A percentile compares a stretch with the other conserved stretches of the same genome.
Evolutionary conservation across 306 rosid genomes (phyloP).

Genomic region (Phaseolus lunatus): DNA sequence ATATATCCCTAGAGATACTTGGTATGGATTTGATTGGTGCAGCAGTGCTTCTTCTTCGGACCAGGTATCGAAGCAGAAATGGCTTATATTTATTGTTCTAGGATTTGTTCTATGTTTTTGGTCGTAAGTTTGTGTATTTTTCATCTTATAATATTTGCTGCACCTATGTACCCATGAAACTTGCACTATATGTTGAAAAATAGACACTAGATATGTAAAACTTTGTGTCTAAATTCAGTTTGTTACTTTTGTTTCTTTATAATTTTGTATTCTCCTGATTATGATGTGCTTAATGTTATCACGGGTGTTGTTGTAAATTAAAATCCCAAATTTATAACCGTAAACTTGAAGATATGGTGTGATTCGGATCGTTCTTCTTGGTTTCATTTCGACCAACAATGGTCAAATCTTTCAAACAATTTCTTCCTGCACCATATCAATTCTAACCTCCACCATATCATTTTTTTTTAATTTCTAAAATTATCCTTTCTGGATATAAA

Average conservation of each 20-base stretch:
- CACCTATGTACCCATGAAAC: conserved; percentile 29
- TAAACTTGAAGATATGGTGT: conserved; percentile 5
- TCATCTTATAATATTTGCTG: neutral
- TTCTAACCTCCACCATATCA: no score
- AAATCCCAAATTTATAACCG: neutral
- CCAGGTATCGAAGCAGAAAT: conserved; percentile 38
- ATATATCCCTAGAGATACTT: conserved; percentile 66
- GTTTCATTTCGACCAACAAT: conserved; percentile 6
- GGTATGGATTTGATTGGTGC: conserved; percentile 88
- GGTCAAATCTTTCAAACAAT: conserved; percentile 8
- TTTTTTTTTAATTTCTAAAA: no score
- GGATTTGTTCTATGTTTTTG: conserved; percentile 52
- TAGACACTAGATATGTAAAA: neutral
- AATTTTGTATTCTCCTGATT: neutral
- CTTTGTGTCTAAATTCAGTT: neutral
- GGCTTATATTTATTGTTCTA: conserved; percentile 44
- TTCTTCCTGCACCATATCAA: no score
- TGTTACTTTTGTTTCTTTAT: conserved; percentile 24
- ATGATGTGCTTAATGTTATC: conserved; percentile 35
- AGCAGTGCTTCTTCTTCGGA: conserved; percentile 58
- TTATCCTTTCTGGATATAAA: no score
- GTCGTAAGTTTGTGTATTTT: conserved; percentile 46
- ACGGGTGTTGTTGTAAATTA: conserved; percentile 16
- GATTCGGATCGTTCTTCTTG: neutral
- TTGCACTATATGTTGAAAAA: conserved; percentile 3